phyloP scores from a whole-genome alignment of 1,139 yeast genomes.

The Suhomyces wounanorum region DNA sequence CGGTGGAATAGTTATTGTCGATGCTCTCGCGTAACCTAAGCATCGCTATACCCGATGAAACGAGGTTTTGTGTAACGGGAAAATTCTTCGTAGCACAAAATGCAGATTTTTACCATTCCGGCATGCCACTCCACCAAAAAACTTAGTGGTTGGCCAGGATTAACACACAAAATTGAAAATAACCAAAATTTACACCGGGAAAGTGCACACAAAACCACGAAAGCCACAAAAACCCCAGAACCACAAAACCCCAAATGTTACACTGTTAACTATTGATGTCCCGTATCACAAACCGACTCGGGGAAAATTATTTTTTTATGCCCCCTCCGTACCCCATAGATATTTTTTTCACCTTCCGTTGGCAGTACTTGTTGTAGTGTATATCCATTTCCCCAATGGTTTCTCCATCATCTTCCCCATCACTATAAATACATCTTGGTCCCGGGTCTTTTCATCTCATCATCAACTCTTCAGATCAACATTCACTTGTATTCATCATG shows the following conservation, averaged over 20 bases:
- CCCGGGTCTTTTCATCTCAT: constrained; percentile 1
- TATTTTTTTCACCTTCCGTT: neutral
- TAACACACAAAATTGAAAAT: no score
- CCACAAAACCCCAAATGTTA: neutral
- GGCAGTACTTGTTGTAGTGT: neutral
- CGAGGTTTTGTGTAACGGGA: constrained; percentile 3
- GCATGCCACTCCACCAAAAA: neutral
- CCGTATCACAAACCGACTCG: constrained; percentile 1
- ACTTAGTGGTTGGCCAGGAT: neutral
- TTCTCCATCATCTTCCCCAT: neutral
- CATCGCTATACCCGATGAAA: neutral
- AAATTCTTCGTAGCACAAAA: constrained; percentile 2
- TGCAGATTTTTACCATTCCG: neutral
- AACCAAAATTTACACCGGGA: neutral
- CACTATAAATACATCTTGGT: constrained; percentile 10
- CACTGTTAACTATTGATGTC: neutral
- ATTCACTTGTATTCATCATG: constrained; percentile 22
- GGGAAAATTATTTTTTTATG: constrained; percentile 3
- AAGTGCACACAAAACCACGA: constrained; percentile 1
- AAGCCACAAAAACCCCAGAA: neutral
- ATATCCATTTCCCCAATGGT: neutral
- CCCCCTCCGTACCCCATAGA: constrained; percentile 3
- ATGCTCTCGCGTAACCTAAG: neutral
- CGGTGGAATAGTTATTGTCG: neutral
- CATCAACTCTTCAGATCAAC: constrained; percentile 7